Base-by-base conservation (phyloP, 257 asterid species). In the Hygrophila difformis region DNA sequence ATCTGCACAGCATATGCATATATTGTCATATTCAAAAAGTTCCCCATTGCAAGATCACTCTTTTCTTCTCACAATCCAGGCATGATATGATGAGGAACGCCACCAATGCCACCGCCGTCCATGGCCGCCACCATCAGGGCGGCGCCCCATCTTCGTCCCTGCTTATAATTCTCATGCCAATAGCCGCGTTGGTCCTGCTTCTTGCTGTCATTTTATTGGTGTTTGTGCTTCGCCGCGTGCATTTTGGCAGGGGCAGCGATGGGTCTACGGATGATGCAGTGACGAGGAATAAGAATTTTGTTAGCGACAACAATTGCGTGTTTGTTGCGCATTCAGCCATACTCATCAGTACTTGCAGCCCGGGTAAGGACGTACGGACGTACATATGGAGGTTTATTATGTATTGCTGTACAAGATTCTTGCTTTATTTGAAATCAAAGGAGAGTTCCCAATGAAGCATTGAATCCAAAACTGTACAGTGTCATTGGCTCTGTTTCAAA, bases 301-400 rank as follows among this genome's bases (percentile, higher is more conserved):
- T 58, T 50, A 62, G 55, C 64, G 56, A 63, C 46, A 50, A 24
- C 18, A 73, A 70, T 6, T 76, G 88, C 71, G 54, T 61, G 82
- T 81, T 71, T 70, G 26, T 70, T 49, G 62, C 83, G 59, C 87
- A 76, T 33, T 71, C 65, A 54, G 66, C 79, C 68, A 62, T 81
- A 5, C 47, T 56, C 69, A 56, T 76, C 56, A 33, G 10, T 5
- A 65, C 44, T 55, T 50, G 72, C 4, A 72, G 70, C 47, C 81
- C 86, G 31, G 89, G 93, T 78, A 57, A 11, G 1, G 14, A 6
- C 16, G 7, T 1, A 14, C 44, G 44, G 14, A 18, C 11, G 17
- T 39, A 11, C 14, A 18, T 11, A 39, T 1, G 44, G 8, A 18
- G 7, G 29, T 24, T 24, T 2, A 24, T 2, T 24, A 40, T 10